These are phyloP conservation scores for Geotrichum klebahnii DNA, from an alignment of 1,139 yeast species.

Conservation along the genomic window DNA sequence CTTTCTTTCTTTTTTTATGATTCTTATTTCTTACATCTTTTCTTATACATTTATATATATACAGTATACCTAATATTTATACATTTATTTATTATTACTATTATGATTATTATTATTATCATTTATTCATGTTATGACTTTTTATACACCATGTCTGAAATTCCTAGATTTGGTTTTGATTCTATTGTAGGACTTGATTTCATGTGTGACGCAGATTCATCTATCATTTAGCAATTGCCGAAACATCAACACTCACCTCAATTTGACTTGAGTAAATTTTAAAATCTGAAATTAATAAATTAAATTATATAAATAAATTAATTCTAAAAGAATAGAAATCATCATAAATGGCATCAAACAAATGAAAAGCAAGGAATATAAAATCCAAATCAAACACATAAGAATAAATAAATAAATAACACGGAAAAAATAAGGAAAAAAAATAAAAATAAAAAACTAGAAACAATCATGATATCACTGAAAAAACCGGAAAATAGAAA, in stretches of 20 bases:
- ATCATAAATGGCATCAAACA: neutral
- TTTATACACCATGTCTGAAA: too few species aligned
- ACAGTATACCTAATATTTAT: neutral
- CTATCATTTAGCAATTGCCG: too few species aligned
- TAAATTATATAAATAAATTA: too few species aligned
- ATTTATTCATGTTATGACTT: neutral
- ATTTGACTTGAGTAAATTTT: too few species aligned
- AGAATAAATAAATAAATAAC: neutral
- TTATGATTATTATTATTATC: neutral
- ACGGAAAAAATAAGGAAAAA: neutral
- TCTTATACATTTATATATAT: neutral
- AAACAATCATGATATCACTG: neutral
- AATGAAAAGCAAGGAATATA: neutral
- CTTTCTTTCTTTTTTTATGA: neutral
- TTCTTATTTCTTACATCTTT: neutral
- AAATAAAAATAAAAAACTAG: neutral
- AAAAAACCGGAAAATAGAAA: neutral
- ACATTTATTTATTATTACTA: neutral
- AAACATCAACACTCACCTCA: too few species aligned
- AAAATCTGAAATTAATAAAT: too few species aligned
- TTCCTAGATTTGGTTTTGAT: too few species aligned
- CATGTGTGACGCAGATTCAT: too few species aligned
- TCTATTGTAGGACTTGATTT: too few species aligned
- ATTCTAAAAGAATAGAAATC: neutral
- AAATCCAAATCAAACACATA: too few species aligned